Evolutionary conservation across 768 basidiomycete genomes (phyloP).

Genomic region (Hydnum rufescens): DNA sequence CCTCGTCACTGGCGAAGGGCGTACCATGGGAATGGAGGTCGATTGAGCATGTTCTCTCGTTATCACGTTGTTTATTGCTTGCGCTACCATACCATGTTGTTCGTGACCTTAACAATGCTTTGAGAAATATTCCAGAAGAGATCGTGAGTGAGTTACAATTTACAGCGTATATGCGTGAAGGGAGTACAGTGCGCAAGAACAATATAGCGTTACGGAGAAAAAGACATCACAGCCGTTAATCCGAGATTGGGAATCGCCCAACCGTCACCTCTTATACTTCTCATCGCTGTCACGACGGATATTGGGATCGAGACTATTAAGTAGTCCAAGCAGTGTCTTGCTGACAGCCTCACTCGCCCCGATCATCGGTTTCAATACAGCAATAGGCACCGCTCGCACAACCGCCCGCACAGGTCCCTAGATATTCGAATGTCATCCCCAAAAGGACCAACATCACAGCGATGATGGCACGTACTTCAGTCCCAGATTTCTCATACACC

Average conservation of each 20-base stretch:
- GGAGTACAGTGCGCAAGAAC: not conserved
- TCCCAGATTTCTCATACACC: conserved; percentile 85
- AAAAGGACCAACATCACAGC: conserved; percentile 1
- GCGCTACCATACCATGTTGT: too few species aligned
- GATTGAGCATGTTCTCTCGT: too few species aligned
- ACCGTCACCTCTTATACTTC: conserved; percentile 50
- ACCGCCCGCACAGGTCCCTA: conserved; percentile 88
- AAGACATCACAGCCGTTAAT: not conserved
- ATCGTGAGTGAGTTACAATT: too few species aligned
- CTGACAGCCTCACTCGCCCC: conserved; percentile 93
- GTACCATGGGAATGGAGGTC: conserved; percentile 66
- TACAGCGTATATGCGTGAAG: not conserved
- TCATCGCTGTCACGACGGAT: conserved; percentile 67
- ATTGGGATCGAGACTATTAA: conserved; percentile 81
- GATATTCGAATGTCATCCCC: not conserved
- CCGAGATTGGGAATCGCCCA: too few species aligned
- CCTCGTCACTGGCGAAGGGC: conserved; percentile 64
- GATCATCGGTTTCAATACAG: conserved; percentile 94
- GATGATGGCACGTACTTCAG: conserved; percentile 38
- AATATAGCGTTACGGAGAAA: not conserved
- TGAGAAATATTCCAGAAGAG: too few species aligned
- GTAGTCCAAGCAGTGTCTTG: conserved; percentile 83
- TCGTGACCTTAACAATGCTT: too few species aligned
- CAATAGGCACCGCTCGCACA: conserved; percentile 91
- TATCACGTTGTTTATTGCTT: too few species aligned